These are phyloP conservation scores for Hypomyces rosellus DNA, from an alignment of 2,329 filamentous ascomycete species.

Conservation along the genomic window DNA sequence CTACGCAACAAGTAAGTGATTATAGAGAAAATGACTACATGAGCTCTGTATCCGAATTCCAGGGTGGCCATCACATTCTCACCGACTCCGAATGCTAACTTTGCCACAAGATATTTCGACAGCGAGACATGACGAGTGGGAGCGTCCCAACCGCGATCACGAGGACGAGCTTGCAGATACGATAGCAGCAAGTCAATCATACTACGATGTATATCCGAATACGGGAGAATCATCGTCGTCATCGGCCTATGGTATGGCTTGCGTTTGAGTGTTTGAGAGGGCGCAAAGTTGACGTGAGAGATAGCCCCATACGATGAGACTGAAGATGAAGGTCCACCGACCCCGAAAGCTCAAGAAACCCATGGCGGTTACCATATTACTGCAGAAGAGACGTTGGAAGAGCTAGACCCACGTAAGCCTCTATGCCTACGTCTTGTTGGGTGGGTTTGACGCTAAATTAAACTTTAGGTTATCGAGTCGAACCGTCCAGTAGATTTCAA, in stretches of 20 bases:
- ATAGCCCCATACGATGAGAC: slow-evolving; percentile 18
- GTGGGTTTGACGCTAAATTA: background rate
- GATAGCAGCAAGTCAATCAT: slow-evolving; percentile 15
- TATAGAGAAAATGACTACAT: background rate
- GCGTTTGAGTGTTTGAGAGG: background rate
- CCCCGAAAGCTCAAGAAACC: slow-evolving; percentile 14
- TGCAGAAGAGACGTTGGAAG: slow-evolving; percentile 14
- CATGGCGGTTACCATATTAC: slow-evolving; percentile 10
- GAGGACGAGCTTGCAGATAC: slow-evolving; percentile 17
- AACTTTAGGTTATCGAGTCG: slow-evolving; percentile 32
- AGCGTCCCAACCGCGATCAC: slow-evolving; percentile 5
- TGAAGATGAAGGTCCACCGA: slow-evolving; percentile 21
- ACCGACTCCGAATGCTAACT: background rate
- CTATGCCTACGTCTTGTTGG: background rate
- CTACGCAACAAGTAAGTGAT: slow-evolving; percentile 8
- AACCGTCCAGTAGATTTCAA: slow-evolving; percentile 32
- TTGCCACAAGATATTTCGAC: background rate
- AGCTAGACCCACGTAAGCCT: slow-evolving; percentile 32
- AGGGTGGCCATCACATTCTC: too few relatives aligned
- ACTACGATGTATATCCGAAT: slow-evolving; percentile 11
- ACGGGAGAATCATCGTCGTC: slow-evolving; percentile 13
- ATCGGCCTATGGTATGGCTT: slow-evolving; percentile 16
- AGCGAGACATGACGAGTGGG: slow-evolving; percentile 1
- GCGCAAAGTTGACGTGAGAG: background rate
- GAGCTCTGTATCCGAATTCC: background rate